phyloP scores from a whole-genome alignment of 495 filamentous ascomycete genomes.

The Monascus purpureus region DNA sequence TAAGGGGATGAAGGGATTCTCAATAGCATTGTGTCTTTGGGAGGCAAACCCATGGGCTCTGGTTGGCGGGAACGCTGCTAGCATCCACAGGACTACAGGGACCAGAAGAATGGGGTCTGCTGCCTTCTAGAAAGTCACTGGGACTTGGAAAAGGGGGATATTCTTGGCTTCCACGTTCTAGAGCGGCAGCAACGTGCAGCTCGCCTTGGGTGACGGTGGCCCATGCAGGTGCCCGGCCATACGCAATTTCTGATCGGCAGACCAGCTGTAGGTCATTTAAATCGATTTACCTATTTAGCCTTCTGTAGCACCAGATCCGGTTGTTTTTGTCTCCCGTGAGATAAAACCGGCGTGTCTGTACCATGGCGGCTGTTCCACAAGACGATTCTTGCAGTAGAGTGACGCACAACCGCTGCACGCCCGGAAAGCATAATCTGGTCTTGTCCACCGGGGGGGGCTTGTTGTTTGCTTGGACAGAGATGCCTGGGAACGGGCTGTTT shows the following conservation, averaged over 20 bases:
- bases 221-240: conserved; percentile 1
- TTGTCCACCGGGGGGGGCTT: background rate
- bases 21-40: background rate
- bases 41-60: background rate
- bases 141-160: background rate
- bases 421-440: background rate
- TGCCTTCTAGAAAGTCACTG: background rate
- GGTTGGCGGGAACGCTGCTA: background rate
- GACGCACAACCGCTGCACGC: conserved; percentile 3
- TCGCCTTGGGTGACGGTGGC: too few species aligned
- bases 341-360: conserved; percentile 6
- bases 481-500: background rate
- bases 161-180: background rate
- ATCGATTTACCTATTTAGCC: background rate
- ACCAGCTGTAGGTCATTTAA: background rate
- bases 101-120: background rate
- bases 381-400: conserved; percentile 8
- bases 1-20: background rate
- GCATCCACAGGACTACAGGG: background rate
- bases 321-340: conserved; percentile 1
- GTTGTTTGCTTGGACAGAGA: conserved; percentile 1
- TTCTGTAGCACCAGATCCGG: conserved; percentile 10
- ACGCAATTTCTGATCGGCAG: background rate
- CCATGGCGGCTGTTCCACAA: conserved; percentile 9
- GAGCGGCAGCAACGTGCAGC: background rate